Evolutionary conservation across 1,284 basidiomycete species (phyloP).

Genomic region (Boletus mariae): DNA sequence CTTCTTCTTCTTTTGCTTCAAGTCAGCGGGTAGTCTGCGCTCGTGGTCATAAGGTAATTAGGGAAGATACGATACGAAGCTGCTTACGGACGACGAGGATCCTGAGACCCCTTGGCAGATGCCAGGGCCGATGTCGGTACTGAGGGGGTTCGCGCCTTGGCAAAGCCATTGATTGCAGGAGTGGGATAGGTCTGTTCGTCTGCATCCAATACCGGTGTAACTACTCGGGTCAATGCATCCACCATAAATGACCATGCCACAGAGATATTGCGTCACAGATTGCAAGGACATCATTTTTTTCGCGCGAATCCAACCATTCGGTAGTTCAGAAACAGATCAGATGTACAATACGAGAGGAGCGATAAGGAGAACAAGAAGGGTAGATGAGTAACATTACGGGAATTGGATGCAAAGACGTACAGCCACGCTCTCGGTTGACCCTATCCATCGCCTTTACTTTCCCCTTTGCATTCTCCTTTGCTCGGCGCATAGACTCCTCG

Average conservation of each 20-base stretch:
- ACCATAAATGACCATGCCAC: conserved; percentile 10
- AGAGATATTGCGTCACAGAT: conserved; percentile 9
- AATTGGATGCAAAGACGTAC: conserved; percentile 45
- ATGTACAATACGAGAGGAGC: neutral
- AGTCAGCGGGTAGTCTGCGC: conserved; percentile 41
- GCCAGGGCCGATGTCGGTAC: conserved; percentile 20
- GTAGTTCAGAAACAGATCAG: conserved; percentile 2
- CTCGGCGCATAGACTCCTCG: conserved; percentile 63
- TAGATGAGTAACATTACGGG: conserved; percentile 12
- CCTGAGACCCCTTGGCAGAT: conserved; percentile 33
- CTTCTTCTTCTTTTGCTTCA: conserved; percentile 82
- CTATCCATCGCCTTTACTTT: conserved; percentile 67
- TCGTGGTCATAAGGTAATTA: conserved; percentile 9
- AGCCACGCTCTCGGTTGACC: conserved; percentile 66
- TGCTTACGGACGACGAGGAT: conserved; percentile 42
- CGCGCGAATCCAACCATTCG: conserved; percentile 8
- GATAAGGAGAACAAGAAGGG: conserved; percentile 16
- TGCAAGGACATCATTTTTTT: conserved; percentile 9
- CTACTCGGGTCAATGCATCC: conserved; percentile 14
- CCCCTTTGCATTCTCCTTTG: conserved; percentile 73
- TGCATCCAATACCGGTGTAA: conserved; percentile 23
- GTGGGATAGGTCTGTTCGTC: conserved; percentile 23
- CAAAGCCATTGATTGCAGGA: conserved; percentile 23
- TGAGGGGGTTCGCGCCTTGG: conserved; percentile 23
- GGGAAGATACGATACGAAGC: neutral